These are phyloP conservation scores for Stephania yunnanensis DNA, from an alignment of 164 flowering plant genomes.

Conservation along the genomic window DNA sequence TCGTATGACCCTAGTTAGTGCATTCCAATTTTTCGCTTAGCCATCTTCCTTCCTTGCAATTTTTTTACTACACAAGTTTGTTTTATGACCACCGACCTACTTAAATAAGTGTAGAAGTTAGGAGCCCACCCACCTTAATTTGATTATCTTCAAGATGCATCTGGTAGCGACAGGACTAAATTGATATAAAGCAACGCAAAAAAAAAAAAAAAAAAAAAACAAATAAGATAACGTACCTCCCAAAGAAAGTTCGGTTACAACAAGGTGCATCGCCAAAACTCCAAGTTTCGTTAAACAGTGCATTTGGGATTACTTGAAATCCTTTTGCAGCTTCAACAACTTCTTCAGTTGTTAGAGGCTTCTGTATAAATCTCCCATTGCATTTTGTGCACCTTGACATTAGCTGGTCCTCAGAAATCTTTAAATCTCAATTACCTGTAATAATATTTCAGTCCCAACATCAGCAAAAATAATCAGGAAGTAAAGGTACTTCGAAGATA, in stretches of 20 bases:
- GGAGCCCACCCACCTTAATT: too few species aligned
- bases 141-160: neutral
- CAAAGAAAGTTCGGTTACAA: conserved; percentile 85
- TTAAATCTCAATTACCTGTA: conserved; percentile 77
- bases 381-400: conserved; percentile 99
- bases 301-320: conserved; percentile 81
- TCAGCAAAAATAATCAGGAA: neutral
- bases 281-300: conserved; percentile 70
- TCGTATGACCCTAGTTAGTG: too few species aligned
- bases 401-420: conserved; percentile 67
- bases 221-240: conserved; percentile 58
- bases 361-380: conserved; percentile 82
- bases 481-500: too few species aligned
- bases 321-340: conserved; percentile 89
- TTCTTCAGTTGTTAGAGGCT: conserved; percentile 76
- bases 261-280: conserved; percentile 96
- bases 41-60: too few species aligned
- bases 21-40: too few species aligned
- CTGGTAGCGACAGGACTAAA: too few species aligned
- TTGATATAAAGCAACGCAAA: too few species aligned
- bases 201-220: too few species aligned
- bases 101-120: too few species aligned
- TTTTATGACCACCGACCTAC: too few species aligned
- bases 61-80: too few species aligned
- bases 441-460: conserved; percentile 9